Conservation (phyloP, 1,284 basidiomycete species). For the Mycena citricolor region DNA sequence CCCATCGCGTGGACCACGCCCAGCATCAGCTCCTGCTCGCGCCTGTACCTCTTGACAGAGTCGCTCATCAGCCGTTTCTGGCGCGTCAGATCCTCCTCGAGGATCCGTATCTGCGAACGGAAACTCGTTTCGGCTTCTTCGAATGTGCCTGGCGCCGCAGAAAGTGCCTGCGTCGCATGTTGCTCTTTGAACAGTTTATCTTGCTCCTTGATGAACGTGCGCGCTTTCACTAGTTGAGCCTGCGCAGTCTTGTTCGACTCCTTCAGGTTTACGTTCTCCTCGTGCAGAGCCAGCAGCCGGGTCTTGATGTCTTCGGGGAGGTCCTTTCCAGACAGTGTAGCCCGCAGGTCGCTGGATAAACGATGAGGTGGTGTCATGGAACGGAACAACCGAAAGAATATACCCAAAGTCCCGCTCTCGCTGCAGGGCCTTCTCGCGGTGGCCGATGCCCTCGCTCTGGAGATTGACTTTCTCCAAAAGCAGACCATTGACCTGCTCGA, state of each 20-base stretch:
- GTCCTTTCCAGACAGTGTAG: slow-evolving; percentile 70
- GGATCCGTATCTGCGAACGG: slow-evolving; percentile 67
- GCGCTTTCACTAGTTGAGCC: slow-evolving; percentile 83
- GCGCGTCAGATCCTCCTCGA: slow-evolving; percentile 67
- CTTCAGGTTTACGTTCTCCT: slow-evolving; percentile 71
- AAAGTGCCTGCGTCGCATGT: slow-evolving; percentile 43
- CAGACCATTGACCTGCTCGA: slow-evolving; percentile 86
- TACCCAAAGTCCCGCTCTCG: slow-evolving; percentile 80
- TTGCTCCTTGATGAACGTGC: slow-evolving; percentile 86
- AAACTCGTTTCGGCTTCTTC: slow-evolving; percentile 73
- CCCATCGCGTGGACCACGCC: slow-evolving; percentile 71
- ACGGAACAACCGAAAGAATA: slow-evolving; percentile 25
- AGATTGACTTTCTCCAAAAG: slow-evolving; percentile 90
- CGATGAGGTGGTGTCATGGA: slow-evolving; percentile 12
- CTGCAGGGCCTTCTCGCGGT: slow-evolving; percentile 80
- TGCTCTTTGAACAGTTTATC: slow-evolving; percentile 86
- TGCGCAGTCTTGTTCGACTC: slow-evolving; percentile 71
- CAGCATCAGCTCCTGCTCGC: slow-evolving; percentile 81
- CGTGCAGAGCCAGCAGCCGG: slow-evolving; percentile 73
- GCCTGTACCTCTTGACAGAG: slow-evolving; percentile 59
- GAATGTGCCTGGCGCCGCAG: slow-evolving; percentile 44
- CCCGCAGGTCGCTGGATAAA: slow-evolving; percentile 64
- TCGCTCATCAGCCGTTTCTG: slow-evolving; percentile 61
- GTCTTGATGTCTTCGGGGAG: slow-evolving; percentile 80
- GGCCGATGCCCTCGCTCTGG: slow-evolving; percentile 84